Evolutionary conservation across 2,329 filamentous ascomycete species (phyloP), one percentile per base, ranked within the genome.

Genomic region (Phaeophleospora eucalypticola): DNA sequence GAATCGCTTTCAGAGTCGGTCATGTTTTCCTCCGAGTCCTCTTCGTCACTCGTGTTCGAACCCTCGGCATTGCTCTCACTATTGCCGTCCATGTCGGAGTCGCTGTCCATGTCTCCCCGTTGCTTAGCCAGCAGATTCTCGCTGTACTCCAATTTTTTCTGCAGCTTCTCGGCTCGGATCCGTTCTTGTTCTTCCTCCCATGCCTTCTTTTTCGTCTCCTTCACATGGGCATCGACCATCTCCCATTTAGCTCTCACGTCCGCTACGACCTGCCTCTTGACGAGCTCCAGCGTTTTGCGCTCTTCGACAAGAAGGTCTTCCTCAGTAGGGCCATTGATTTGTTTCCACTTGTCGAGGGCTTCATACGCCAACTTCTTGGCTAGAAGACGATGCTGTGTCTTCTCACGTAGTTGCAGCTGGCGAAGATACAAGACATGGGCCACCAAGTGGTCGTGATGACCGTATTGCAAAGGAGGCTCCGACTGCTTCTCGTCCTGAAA

Each of bases 221-320:
- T 75, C 24, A 83, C 77, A 53, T 84, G 79, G 10, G 72, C 71
- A 45, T 70, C 75, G 37, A 82, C 76, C 45, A 80, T 65, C 37
- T 78, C 73, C 72, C 82, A 85, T 55, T 80, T 77, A 49, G 77
- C 76, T 52, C 79, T 77, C 47, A 85, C 65, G 62, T 84, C 81
- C 45, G 75, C 78, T 34, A 85, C 74, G 14, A 96, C 79, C 49
- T 83, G 78, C 51, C 81, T 87, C 65, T 93, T 95, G 79, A 37
- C 73, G 70, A 51, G 83, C 75, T 67, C 82, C 82, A 58, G 82
- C 24, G 59, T 76, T 18, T 84, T 82, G 43, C 79, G 76, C 48
- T 87, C 82, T 63, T 97, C 91, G 12, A 80, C 80, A 58, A 90
- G 83, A 15, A 96, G 77, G 64, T 97, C 86, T 61, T 96, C 89